Evolutionary conservation across 352 stramenopile species (phyloP), one percentile per base, ranked within the genome.

Genomic region (Albugo laibachii): DNA sequence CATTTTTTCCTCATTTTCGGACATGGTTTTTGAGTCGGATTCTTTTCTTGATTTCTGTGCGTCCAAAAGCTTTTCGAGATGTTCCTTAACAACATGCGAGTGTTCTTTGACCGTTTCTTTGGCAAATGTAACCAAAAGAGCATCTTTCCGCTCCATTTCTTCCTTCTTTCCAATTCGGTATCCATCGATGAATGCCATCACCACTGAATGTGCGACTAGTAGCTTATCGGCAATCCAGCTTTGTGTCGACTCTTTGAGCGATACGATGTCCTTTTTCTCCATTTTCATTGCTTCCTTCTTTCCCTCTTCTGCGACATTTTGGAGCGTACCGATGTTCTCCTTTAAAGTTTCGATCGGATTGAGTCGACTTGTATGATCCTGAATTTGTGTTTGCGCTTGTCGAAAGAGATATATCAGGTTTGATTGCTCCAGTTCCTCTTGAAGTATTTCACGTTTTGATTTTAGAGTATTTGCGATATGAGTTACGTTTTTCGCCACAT

Each of bases 191-290:
- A 88, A 92, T 31, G 72, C 70, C 62, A 82, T 61, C 21, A 92
- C 57, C 55, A 87, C 77, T 8, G 64, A 66, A 53, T 87, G 75
- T 14, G 71, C 78, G 19, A 92, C 75, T 48, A 82, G 57, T 49
- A 92, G 61, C 45, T 87, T 92, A 61, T 92, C 78, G 1, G 71
- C 69, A 15, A 85, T 62, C 78, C 78, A 92, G 48, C 65, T 76
- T 53, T 92, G 73, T 34, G 61, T 60, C 1, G 76, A 73, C 2
- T 36, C 41, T 54, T 84, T 83, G 19, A 80, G 58, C 0, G 51
- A 58, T 0, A 86, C 65, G 0, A 92, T 45, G 34, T 92, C 75
- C 41, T 74, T 47, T 18, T 58, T 63, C 8, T 88, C 71, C 31
- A 88, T 49, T 5, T 52, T 45, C 11, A 88, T 49, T 10, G 73